Base-by-base conservation (phyloP, 805 yeast species). In the Yarrowia sp. region DNA sequence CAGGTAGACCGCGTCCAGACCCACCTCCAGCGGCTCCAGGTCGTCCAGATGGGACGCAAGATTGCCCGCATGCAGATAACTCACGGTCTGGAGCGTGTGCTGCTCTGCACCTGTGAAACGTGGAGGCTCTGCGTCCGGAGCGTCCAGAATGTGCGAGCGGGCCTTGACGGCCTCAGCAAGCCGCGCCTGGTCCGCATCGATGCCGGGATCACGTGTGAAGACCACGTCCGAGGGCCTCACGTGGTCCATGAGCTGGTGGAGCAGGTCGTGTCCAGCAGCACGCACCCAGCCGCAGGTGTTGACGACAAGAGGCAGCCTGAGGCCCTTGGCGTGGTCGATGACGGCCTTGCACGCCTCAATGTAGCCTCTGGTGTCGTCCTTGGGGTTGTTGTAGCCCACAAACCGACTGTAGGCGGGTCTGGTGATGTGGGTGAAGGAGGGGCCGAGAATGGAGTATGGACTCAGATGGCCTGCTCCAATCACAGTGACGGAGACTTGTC, bases 361-460 rank as follows among this genome's bases (percentile, higher is more conserved):
- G 36, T 55, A 55, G 6, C 46, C 61, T 12, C 58, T 4, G 14
- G 47, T 55, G 16, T 38, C 46, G n/a, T 55, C 61, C 14, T 39
- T 55, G 35, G 47, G 47, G 38, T 22, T 55, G 61, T 55, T 38
- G 61, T 55, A 55, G 35, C 61, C 61, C 35, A 55, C 61, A 38
- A 38, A 55, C 7, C 61, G 61, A 8, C 46, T 36, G 46, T 25
- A 38, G 13, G 10, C n/a, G 3, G 61, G 47, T 4, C 36, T 10
- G 10, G 38, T 55, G n/a, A 29, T 19, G 27, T 38, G 47, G 8
- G 61, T 55, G 47, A 18, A 55, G 19, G 46, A 38, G 35, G 61
- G 61, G 1, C 61, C 47, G 4, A 55, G 36, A 13, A 55, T 4
- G 5, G 61, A 55, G 21, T 29, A 38, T 16, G 58, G 58, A 18